Conservation (phyloP, 305 asterid genomes). For the Fraxinus dipetala region DNA sequence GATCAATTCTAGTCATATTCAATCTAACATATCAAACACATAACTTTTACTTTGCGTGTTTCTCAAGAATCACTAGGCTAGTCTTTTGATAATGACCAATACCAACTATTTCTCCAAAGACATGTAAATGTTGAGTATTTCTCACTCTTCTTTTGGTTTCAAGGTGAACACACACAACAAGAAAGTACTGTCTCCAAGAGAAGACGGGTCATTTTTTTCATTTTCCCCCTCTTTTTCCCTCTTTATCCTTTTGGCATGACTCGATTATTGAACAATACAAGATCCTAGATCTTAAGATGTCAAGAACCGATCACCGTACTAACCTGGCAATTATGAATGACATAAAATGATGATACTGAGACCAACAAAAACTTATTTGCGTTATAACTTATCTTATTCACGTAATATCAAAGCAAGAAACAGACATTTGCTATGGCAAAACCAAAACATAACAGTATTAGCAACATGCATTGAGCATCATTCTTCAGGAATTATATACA, state of each 20-base stretch:
- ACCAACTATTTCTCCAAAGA: not conserved
- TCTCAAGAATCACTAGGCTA: not conserved
- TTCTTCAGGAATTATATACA: not conserved
- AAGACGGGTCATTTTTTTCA: not conserved
- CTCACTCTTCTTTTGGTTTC: not conserved
- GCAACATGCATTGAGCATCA: not conserved
- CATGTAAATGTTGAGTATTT: not conserved
- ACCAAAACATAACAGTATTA: not conserved
- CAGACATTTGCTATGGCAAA: not conserved
- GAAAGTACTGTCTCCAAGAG: not conserved
- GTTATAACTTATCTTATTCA: not conserved
- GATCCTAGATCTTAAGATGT: not conserved
- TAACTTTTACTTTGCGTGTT: not conserved
- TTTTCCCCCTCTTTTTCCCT: not conserved
- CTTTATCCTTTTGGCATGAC: not conserved
- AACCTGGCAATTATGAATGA: not conserved
- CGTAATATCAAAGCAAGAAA: not conserved
- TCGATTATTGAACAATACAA: not conserved
- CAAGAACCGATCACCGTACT: not conserved
- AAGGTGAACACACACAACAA: not conserved
- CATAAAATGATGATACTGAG: not conserved
- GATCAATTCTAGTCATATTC: not conserved
- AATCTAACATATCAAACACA: not conserved
- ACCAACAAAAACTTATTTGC: not conserved
- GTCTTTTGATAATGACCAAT: not conserved